Conservation (phyloP, 2,329 filamentous ascomycete genomes). For the Aspergillus sp. region DNA sequence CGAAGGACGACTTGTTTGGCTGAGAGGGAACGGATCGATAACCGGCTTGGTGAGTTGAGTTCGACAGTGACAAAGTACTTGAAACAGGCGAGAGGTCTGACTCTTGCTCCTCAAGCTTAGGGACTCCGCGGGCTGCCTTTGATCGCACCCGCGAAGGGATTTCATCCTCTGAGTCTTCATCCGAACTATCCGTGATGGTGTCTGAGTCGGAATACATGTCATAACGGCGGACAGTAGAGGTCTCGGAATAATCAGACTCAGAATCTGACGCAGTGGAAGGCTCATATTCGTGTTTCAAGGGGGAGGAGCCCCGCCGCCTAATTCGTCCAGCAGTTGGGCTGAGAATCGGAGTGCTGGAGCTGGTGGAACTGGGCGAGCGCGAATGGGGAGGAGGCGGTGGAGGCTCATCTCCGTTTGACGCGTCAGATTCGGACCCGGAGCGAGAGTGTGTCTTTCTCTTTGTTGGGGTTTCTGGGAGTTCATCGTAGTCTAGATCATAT, state of each 20-base stretch:
- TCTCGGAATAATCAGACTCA: slow-evolving; percentile 57
- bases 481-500: slow-evolving; percentile 24
- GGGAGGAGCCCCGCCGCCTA: slow-evolving; percentile 79
- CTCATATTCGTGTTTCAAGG: slow-evolving; percentile 94
- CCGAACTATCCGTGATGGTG: slow-evolving; percentile 51
- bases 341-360: slow-evolving; percentile 49
- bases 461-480: slow-evolving; percentile 25
- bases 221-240: slow-evolving; percentile 56
- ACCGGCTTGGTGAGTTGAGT: slow-evolving; percentile 76
- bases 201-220: slow-evolving; percentile 49
- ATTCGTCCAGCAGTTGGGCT: slow-evolving; percentile 48
- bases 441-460: slow-evolving; percentile 27
- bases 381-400: slow-evolving; percentile 50
- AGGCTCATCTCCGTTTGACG: slow-evolving; percentile 33
- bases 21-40: slow-evolving; percentile 55
- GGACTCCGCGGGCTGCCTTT: slow-evolving; percentile 33
- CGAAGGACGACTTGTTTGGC: slow-evolving; percentile 52
- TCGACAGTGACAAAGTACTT: slow-evolving; percentile 71
- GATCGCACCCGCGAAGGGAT: slow-evolving; percentile 25
- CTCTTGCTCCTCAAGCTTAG: slow-evolving; percentile 41
- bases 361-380: slow-evolving; percentile 52
- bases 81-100: slow-evolving; percentile 44
- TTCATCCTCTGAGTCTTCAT: slow-evolving; percentile 57
- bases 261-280: slow-evolving; percentile 73
- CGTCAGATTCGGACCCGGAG: slow-evolving; percentile 26